Conservation (phyloP, 805 yeast species). For the Millerozyma acaciae region DNA sequence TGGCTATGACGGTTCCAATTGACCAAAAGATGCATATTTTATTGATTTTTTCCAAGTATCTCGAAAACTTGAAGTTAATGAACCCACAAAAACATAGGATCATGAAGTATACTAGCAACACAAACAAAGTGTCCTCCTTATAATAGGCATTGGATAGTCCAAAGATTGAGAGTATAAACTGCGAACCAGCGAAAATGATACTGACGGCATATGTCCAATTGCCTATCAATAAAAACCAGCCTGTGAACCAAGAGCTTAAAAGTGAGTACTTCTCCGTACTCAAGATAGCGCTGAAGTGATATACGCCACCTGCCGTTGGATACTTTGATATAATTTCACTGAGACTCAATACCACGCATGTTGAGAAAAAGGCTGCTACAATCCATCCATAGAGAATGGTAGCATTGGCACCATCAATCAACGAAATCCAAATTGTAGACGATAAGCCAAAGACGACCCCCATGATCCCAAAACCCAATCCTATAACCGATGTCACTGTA, state of each 20-base stretch:
- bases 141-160: constrained; percentile 59
- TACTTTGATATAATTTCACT: constrained; percentile 76
- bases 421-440: constrained; percentile 65
- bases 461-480: constrained; percentile 77
- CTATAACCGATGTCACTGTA: constrained; percentile 67
- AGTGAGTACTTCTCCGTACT: constrained; percentile 56
- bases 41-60: constrained; percentile 59
- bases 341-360: constrained; percentile 64
- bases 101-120: constrained; percentile 52
- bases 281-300: constrained; percentile 71
- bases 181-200: constrained; percentile 73
- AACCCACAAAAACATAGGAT: constrained; percentile 59
- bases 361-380: constrained; percentile 57
- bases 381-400: constrained; percentile 76
- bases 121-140: constrained; percentile 52
- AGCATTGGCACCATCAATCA: constrained; percentile 73
- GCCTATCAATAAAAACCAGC: constrained; percentile 71
- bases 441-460: constrained; percentile 79
- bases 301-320: constrained; percentile 73
- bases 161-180: constrained; percentile 62
- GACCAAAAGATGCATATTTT: constrained; percentile 74
- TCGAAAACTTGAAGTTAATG: constrained; percentile 58
- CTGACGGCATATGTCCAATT: constrained; percentile 76
- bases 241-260: constrained; percentile 70
- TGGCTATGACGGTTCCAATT: constrained; percentile 61